These are phyloP conservation scores for Calycina herbarum DNA, from an alignment of 2,329 filamentous ascomycete genomes.

Conservation along the genomic window DNA sequence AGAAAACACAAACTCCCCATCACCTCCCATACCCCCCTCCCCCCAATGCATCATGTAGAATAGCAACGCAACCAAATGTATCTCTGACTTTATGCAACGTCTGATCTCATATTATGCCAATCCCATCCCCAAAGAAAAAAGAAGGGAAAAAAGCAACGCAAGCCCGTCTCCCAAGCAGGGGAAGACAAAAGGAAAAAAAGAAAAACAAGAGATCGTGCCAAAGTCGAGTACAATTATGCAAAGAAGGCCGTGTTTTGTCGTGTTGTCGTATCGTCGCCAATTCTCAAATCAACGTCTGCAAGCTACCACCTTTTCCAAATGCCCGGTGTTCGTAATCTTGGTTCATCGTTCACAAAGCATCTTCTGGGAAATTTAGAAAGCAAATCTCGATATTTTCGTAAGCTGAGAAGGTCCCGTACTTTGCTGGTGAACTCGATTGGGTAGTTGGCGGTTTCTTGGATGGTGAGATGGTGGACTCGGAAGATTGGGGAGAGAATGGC, in stretches of 20 bases:
- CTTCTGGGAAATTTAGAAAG: conserved; percentile 33
- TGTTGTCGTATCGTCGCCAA: conserved; percentile 27
- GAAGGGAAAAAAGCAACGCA: conserved; percentile 17
- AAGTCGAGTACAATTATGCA: conserved; percentile 32
- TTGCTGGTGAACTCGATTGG: conserved; percentile 14
- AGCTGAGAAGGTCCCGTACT: conserved; percentile 18
- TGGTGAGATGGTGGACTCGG: too few species aligned
- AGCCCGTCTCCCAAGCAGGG: conserved; percentile 17
- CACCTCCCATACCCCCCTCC: too few species aligned
- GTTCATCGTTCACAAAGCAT: conserved; percentile 29
- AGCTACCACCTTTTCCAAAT: conserved; percentile 36
- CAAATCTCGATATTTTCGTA: conserved; percentile 17
- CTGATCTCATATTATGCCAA: too few species aligned
- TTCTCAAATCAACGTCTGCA: conserved; percentile 36
- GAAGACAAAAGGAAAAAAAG: conserved; percentile 17
- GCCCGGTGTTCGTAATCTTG: conserved; percentile 33
- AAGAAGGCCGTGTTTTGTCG: conserved; percentile 32
- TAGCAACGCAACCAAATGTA: too few species aligned
- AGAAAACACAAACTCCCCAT: too few species aligned
- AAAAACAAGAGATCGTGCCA: conserved; percentile 15
- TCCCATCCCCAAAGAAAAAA: not conserved
- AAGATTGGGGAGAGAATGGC: too few species aligned
- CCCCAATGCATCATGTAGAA: too few species aligned
- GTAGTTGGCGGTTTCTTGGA: too few species aligned
- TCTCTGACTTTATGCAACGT: too few species aligned